These are phyloP conservation scores for Rhodomyrtus psidioides DNA, from an alignment of 441 rosid genomes.

Conservation along the genomic window DNA sequence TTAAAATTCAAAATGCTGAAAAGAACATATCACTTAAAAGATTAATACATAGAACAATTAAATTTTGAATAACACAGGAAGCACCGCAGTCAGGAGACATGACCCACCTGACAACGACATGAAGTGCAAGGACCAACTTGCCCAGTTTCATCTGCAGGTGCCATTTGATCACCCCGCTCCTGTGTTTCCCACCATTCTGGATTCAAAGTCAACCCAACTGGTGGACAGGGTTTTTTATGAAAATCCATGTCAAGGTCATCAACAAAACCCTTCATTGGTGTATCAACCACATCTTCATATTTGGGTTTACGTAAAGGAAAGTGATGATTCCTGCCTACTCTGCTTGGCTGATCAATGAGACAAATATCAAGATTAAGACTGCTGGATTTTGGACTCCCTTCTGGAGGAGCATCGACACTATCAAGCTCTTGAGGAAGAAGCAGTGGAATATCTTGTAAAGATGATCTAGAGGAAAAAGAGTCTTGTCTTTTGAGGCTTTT, in stretches of 20 bases:
- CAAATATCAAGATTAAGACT: conserved; percentile 16
- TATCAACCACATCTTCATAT: conserved; percentile 43
- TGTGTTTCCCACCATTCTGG: conserved; percentile 91
- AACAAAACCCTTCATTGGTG: conserved; percentile 84
- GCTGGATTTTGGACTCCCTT: conserved; percentile 32
- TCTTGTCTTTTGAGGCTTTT: conserved; percentile 51
- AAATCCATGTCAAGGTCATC: conserved; percentile 51
- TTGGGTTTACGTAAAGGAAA: conserved; percentile 53
- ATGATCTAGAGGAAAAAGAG: conserved; percentile 73
- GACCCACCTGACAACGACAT: conserved; percentile 90
- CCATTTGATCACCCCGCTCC: conserved; percentile 67
- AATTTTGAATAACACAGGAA: not conserved
- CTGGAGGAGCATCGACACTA: conserved; percentile 33
- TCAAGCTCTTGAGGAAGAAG: conserved; percentile 85
- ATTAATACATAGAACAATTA: not conserved
- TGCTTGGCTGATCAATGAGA: not conserved
- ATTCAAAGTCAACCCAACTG: conserved; percentile 30
- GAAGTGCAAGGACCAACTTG: conserved; percentile 89
- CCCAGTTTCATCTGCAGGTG: conserved; percentile 56
- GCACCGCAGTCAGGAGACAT: not conserved
- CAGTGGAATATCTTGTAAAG: conserved; percentile 86
- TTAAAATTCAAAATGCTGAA: not conserved
- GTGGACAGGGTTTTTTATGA: conserved; percentile 27
- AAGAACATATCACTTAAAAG: not conserved
- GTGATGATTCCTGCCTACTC: conserved; percentile 38